Conservation (phyloP, 176 grass and related monocot genomes). For the Pontederia crassipes region DNA sequence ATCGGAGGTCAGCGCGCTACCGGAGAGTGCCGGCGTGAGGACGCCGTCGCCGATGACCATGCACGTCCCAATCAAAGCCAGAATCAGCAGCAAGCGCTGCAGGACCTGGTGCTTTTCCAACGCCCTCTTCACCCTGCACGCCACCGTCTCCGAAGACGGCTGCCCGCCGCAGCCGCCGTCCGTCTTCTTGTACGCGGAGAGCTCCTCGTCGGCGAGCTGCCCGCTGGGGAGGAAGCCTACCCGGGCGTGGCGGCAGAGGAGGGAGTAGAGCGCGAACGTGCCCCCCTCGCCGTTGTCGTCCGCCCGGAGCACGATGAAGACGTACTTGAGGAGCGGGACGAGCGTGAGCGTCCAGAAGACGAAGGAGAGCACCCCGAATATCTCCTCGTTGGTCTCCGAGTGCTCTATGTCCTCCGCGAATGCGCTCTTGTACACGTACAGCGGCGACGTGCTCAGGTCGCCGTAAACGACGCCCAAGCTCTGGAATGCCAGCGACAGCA, state of each 20-base stretch:
- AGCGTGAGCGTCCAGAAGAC: conserved; percentile 99
- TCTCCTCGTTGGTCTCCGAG: conserved; percentile 95
- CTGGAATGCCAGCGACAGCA: conserved; percentile 81
- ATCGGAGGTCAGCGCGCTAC: conserved; percentile 14
- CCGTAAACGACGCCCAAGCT: conserved; percentile 94
- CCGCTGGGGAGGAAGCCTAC: conserved; percentile 60
- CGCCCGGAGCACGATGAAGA: conserved; percentile 93
- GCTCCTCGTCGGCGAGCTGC: conserved; percentile 46
- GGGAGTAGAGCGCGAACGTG: conserved; percentile 97
- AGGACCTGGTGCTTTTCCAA: conserved; percentile 69
- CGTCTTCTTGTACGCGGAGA: conserved; percentile 22
- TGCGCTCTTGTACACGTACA: conserved; percentile 94
- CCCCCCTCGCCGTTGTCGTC: conserved; percentile 96
- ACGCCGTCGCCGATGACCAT: conserved; percentile 98
- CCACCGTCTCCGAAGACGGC: conserved; percentile 10
- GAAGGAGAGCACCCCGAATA: conserved; percentile 92
- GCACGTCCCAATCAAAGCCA: conserved; percentile 74
- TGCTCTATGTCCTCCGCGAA: conserved; percentile 99
- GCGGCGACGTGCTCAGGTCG: conserved; percentile 86
- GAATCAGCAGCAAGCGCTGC: conserved; percentile 61
- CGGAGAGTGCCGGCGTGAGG: conserved; percentile 88
- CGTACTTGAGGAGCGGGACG: conserved; percentile 90
- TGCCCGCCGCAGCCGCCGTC: conserved; percentile 14
- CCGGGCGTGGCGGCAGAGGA: conserved; percentile 90
- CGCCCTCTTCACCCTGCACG: conserved; percentile 33